These are phyloP conservation scores for Trametes meyenii DNA, from an alignment of 768 basidiomycete genomes.

Conservation along the genomic window DNA sequence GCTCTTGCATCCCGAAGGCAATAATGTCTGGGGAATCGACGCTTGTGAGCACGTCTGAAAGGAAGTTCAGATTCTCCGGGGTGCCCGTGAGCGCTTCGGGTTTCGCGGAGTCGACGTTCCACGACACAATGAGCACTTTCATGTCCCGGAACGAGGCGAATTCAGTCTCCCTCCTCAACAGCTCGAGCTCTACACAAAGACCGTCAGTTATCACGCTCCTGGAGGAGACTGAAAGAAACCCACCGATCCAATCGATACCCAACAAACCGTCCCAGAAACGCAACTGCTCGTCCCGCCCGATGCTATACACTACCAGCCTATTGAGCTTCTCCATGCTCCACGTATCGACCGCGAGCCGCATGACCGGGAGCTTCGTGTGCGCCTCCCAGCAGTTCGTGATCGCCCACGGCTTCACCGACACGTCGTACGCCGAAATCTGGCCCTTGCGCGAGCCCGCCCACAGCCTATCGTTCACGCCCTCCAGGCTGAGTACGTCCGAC, in stretches of 20 bases:
- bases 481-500: slow-evolving; percentile 81
- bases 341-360: slow-evolving; percentile 69
- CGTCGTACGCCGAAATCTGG: slow-evolving; percentile 79
- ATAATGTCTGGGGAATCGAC: slow-evolving; percentile 86
- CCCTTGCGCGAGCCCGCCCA: slow-evolving; percentile 92
- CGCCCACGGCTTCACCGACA: slow-evolving; percentile 73
- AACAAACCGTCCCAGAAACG: slow-evolving; percentile 91
- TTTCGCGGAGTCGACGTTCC: slow-evolving; percentile 91
- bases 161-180: slow-evolving; percentile 71
- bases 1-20: slow-evolving; percentile 93
- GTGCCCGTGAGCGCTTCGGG: slow-evolving; percentile 72
- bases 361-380: slow-evolving; percentile 67
- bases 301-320: slow-evolving; percentile 71
- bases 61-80: slow-evolving; percentile 75
- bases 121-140: slow-evolving; percentile 79
- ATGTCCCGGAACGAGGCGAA: slow-evolving; percentile 83
- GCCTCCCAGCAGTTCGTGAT: slow-evolving; percentile 89
- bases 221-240: slow-evolving; percentile 33
- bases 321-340: slow-evolving; percentile 72
- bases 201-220: not conserved
- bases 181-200: slow-evolving; percentile 60
- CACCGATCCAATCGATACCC: slow-evolving; percentile 85
- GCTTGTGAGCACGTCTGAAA: slow-evolving; percentile 74
- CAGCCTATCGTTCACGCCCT: slow-evolving; percentile 79
- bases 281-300: slow-evolving; percentile 72